Evolutionary conservation across 352 stramenopile genomes (phyloP), one percentile per base, ranked within the genome.

Genomic region (Pythium dissimile): DNA sequence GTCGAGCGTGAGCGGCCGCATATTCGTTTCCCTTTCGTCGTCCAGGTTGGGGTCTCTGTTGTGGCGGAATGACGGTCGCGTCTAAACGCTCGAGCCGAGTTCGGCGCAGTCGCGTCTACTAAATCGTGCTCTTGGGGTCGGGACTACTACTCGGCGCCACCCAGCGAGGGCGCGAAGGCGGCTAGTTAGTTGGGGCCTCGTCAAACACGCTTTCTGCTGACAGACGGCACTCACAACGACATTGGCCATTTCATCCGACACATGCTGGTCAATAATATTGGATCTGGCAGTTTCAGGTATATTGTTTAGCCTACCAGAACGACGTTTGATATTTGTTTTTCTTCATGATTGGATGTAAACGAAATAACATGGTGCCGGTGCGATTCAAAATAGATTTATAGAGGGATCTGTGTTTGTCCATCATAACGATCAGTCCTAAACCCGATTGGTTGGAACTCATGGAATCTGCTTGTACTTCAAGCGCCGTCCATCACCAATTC

Each of bases 1-100:
- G 0, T 54, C 47, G 28, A 31, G 35, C 34, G 47, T 54, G 12
- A 42, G 23, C 30, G 18, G 47, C 47, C 47, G 47, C 47, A 44
- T 54, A 5, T 28, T 52, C 13, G 20, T 41, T 47, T 47, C 23
- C 41, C 21, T 49, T 49, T 11, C 35, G 12, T 11, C 6, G 12
- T 11, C 42, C 24, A 18, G 24, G 7, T 34, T 35, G 42, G 24
- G 24, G 42, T 26, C 23, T n/a, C 42, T 11, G 24, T 6, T 50
- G 23, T 42, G 3, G 8, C 31, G 27, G 46, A 52, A 28, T 52
- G 45, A 52, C 18, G 15, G 45, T 41, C 45, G 45, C 45, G 45
- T 49, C 43, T 49, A 49, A 49, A 13, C n/a, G 18, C 16, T 7
- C 8, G n/a, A 12, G 45, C 5, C 45, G 45, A 26, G 45, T 52